Base-by-base conservation (phyloP, 2,329 filamentous ascomycete genomes). In the Eurotiales sp. region DNA sequence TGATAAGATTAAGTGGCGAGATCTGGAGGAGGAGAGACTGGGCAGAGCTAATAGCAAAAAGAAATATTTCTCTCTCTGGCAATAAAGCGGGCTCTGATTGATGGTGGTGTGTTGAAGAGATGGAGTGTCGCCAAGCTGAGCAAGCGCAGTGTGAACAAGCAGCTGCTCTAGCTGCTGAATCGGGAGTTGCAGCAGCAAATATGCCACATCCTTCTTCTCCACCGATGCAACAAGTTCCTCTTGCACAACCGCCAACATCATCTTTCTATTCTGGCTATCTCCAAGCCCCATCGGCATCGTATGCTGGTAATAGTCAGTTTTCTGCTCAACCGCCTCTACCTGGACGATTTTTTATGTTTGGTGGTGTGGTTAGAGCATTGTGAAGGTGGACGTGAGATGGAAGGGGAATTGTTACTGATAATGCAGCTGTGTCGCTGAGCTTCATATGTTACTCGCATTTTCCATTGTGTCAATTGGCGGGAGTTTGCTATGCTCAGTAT, bases 41-140 rank as follows among this genome's bases (percentile, higher is more conserved):
- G 73, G 74, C 43, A 73, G 79, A 59, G 71, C 71, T 49, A 76
- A 79, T 53, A 81, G 80, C 30, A 78, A 78, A 25, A 76, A 79
- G n/a, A 81, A 83, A 59, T 89, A 82, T 55, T 46, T 73, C 72
- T n/a, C 59, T 73, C 14, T 73, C 71, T 8, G 70, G 69, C 12
- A 66, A 66, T 30, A 69, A 73, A 53, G 63, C 50, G 3, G 64
- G 64, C 32, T 61, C 68, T 12, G 70, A 74, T 39, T 67, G 72
- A 50, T 78, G 75, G 73, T 69, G 74, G 29, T 69, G 75, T n/a
- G 74, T 74, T 11, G 75, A 77, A 57, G 73, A 72, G 21, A 55
- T 70, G n/a, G 75, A 78, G 50, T 69, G 75, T 34, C 69, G 67
- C 54, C 73, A 77, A 54, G 71, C 70, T 5, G 72, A 74, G 53